Percentiles rank a stretch among this genome's conserved stretches.
These are phyloP conservation scores for Fremontodendron californicum DNA, from an alignment of 345 rosid genomes.

Conservation along the genomic window DNA sequence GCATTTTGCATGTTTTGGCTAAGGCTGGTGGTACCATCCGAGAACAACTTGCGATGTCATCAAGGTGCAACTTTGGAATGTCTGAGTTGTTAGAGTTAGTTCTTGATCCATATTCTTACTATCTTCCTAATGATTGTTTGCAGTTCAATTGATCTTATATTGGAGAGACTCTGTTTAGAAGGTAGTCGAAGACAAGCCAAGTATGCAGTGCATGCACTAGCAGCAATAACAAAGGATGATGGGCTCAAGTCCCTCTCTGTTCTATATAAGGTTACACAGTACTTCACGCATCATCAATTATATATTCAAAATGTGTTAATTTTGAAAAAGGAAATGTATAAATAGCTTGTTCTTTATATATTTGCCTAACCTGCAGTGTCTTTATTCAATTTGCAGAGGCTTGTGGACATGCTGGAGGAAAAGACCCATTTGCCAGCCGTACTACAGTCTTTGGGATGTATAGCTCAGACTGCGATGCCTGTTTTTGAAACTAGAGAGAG, in stretches of 20 bases:
- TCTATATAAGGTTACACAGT: constrained; percentile 67
- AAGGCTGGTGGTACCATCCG: constrained; percentile 93
- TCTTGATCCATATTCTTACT: constrained; percentile 26
- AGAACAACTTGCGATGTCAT: constrained; percentile 72
- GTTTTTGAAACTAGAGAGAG: constrained; percentile 95
- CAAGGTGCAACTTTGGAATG: constrained; percentile 52
- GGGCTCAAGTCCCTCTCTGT: constrained; percentile 96
- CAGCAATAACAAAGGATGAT: constrained; percentile 96
- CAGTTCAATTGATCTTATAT: constrained; percentile 87
- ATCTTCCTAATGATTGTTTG: constrained; percentile 25
- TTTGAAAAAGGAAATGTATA: neutral
- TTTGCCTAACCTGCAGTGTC: constrained; percentile 24
- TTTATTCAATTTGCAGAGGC: constrained; percentile 59
- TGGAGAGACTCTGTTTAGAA: constrained; percentile 91
- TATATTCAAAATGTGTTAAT: constrained; percentile 1
- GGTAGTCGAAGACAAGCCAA: constrained; percentile 94
- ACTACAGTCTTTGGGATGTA: constrained; percentile 93
- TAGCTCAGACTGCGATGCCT: constrained; percentile 94
- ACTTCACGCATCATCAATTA: constrained; percentile 5
- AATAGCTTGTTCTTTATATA: neutral
- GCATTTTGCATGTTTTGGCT: constrained; percentile 85
- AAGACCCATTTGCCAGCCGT: constrained; percentile 85
- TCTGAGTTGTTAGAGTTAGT: constrained; percentile 2
- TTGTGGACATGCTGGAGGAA: constrained; percentile 91
- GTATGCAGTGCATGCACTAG: constrained; percentile 94